A percentile compares a stretch with the other conserved stretches of the same genome.
These are phyloP conservation scores for Kernera saxatilis DNA, from an alignment of 345 rosid genomes.

Conservation along the genomic window DNA sequence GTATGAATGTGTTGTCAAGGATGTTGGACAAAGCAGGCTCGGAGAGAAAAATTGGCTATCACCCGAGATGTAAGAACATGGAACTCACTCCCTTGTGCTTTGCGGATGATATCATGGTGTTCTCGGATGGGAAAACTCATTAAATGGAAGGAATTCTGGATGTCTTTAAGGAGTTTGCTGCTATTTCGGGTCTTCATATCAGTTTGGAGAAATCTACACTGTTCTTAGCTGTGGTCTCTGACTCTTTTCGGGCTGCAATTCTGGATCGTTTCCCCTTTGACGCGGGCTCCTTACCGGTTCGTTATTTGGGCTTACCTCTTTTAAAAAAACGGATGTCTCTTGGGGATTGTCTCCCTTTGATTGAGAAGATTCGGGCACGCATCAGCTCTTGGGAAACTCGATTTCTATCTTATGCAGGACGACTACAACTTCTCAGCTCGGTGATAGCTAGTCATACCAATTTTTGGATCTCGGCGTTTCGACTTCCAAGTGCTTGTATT, in stretches of 20 bases:
- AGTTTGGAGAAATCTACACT: too few species aligned
- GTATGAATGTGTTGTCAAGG: too few species aligned
- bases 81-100: too few species aligned
- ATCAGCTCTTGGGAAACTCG: not conserved
- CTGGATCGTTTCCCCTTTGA: not conserved
- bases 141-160: too few species aligned
- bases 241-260: rapidly evolving
- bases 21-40: too few species aligned
- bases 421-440: not conserved
- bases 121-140: too few species aligned
- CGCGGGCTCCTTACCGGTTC: not conserved
- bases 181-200: too few species aligned
- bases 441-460: not conserved
- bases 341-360: not conserved
- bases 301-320: not conserved
- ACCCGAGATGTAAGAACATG: too few species aligned
- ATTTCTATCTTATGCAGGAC: not conserved
- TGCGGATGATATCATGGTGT: too few species aligned
- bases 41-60: too few species aligned
- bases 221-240: too few species aligned
- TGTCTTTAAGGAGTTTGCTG: too few species aligned
- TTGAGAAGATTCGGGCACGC: not conserved
- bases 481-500: not conserved
- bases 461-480: not conserved
- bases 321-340: not conserved